Conservation (phyloP, 345 rosid genomes). For the Erodium maritimum region DNA sequence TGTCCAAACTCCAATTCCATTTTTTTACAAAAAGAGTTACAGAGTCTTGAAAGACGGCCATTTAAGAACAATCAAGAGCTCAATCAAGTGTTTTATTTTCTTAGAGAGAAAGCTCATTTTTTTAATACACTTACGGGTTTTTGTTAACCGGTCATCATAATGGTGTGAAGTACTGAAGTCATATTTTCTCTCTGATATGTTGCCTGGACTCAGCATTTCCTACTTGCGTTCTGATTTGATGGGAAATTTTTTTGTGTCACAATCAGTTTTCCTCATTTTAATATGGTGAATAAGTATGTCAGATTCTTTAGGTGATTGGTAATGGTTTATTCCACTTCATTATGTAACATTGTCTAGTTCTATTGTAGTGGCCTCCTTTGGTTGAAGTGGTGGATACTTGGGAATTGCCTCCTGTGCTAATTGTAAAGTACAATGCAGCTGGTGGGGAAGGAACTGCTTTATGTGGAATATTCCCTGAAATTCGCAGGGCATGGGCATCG, state of each 20-base stretch:
- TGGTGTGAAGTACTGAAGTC: neutral
- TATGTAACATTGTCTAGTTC: conserved; percentile 1
- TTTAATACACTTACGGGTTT: neutral
- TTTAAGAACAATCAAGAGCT: too few relatives aligned
- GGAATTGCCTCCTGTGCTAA: conserved; percentile 76
- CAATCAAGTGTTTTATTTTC: neutral
- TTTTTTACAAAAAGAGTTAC: too few relatives aligned
- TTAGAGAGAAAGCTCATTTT: neutral
- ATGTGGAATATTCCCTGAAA: conserved; percentile 91
- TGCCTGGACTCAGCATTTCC: too few relatives aligned
- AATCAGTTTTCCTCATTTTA: neutral
- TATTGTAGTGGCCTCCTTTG: conserved; percentile 85
- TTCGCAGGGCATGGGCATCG: conserved; percentile 93
- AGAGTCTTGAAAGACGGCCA: too few relatives aligned
- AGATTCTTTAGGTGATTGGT: neutral
- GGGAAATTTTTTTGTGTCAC: neutral
- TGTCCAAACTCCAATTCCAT: too few relatives aligned
- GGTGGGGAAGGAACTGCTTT: conserved; percentile 97
- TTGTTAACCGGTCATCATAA: neutral
- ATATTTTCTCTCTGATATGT: too few relatives aligned
- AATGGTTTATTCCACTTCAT: neutral
- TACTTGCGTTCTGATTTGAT: neutral
- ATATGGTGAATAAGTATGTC: neutral
- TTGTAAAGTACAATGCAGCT: conserved; percentile 81
- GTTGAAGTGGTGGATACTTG: conserved; percentile 67